Conservation (phyloP, 1,284 basidiomycete species). For the Clitocybe nebularis region DNA sequence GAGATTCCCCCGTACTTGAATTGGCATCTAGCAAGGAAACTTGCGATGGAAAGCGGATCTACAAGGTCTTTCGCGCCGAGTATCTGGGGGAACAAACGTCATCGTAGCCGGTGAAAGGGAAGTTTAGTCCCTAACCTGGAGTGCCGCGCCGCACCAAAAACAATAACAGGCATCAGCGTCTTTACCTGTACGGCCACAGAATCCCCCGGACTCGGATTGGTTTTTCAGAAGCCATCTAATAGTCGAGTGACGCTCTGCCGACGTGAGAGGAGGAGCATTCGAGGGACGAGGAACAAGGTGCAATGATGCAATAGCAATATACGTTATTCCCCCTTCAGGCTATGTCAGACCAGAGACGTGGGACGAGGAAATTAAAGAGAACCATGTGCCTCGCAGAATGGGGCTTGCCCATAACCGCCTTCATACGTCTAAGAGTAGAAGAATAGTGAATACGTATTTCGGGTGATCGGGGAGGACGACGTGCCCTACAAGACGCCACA, state of each 20-base stretch:
- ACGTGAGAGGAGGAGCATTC: constrained; percentile 29
- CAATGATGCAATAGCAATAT: constrained; percentile 83
- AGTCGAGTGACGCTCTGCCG: constrained; percentile 46
- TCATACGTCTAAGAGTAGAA: constrained; percentile 71
- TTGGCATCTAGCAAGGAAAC: constrained; percentile 73
- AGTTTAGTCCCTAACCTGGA: constrained; percentile 49
- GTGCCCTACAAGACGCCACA: constrained; percentile 67
- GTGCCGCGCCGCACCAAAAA: constrained; percentile 86
- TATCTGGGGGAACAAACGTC: constrained; percentile 43
- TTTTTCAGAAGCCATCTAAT: constrained; percentile 78
- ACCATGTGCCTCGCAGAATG: constrained; percentile 85
- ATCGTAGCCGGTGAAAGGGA: constrained; percentile 1
- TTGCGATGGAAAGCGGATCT: constrained; percentile 48
- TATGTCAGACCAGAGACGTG: background rate
- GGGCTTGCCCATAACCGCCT: constrained; percentile 86
- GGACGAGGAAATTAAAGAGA: constrained; percentile 13
- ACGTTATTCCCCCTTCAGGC: constrained; percentile 82
- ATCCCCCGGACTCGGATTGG: constrained; percentile 69
- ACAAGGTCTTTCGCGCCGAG: constrained; percentile 56
- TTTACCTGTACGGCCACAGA: constrained; percentile 84
- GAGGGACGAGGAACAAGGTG: constrained; percentile 41
- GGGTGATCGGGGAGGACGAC: constrained; percentile 19
- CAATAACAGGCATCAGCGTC: constrained; percentile 89
- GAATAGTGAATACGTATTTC: constrained; percentile 5
- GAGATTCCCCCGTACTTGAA: constrained; percentile 83